These are phyloP conservation scores for Paradendryphiella salina DNA, from an alignment of 2,329 filamentous ascomycete species.

Conservation along the genomic window DNA sequence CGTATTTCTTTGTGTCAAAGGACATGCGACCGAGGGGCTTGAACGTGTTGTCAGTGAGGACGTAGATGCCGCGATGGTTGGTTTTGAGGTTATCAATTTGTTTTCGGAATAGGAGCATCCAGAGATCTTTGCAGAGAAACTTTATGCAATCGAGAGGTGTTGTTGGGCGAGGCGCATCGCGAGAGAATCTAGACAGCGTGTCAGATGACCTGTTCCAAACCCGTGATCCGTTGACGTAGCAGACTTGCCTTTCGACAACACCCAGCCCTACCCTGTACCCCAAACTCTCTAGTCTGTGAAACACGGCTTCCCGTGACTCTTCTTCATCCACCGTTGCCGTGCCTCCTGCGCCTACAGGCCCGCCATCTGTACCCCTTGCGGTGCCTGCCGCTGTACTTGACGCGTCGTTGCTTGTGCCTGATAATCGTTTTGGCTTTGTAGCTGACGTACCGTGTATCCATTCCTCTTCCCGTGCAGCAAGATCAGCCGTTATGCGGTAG, in stretches of 20 bases:
- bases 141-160: conserved; percentile 96
- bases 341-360: conserved; percentile 22
- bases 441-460: conserved; percentile 29
- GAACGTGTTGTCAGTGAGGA: conserved; percentile 91
- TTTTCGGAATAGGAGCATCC: conserved; percentile 92
- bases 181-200: conserved; percentile 66
- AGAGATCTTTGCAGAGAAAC: conserved; percentile 97
- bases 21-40: conserved; percentile 88
- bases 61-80: conserved; percentile 94
- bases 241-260: conserved; percentile 77
- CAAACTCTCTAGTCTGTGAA: conserved; percentile 78
- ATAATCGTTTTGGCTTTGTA: conserved; percentile 21
- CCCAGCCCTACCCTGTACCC: conserved; percentile 94
- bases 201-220: not conserved
- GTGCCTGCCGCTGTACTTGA: conserved; percentile 33
- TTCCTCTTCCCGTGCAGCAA: conserved; percentile 58
- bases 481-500: conserved; percentile 78
- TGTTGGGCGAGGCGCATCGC: conserved; percentile 82
- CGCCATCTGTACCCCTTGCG: conserved; percentile 14
- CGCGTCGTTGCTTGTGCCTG: conserved; percentile 29
- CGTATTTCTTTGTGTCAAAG: conserved; percentile 60
- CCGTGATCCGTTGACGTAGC: not conserved
- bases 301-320: conserved; percentile 81
- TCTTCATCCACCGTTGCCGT: conserved; percentile 66
- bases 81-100: conserved; percentile 99